These are phyloP conservation scores for Pichia cactophila DNA, from an alignment of 1,139 yeast genomes.

Conservation along the genomic window DNA sequence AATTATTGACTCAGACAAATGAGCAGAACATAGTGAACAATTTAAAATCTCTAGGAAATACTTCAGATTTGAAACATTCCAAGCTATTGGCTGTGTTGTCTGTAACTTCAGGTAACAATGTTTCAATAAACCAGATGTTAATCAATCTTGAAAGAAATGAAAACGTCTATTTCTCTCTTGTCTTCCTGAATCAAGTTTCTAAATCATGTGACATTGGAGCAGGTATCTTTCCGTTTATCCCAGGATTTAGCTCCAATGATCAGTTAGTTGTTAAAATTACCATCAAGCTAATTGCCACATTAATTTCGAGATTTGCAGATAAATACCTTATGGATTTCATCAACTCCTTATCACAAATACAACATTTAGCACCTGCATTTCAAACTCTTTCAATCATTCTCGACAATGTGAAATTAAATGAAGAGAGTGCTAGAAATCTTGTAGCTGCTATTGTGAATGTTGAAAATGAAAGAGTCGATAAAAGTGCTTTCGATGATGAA, in stretches of 20 bases:
- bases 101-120: slow-evolving; percentile 29
- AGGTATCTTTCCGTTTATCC: slow-evolving; percentile 30
- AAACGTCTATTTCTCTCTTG: slow-evolving; percentile 26
- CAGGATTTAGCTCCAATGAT: slow-evolving; percentile 28
- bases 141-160: slow-evolving; percentile 27
- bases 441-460: slow-evolving; percentile 20
- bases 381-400: slow-evolving; percentile 36
- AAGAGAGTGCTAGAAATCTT: slow-evolving; percentile 20
- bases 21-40: slow-evolving; percentile 5
- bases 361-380: slow-evolving; percentile 20
- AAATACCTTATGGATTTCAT: slow-evolving; percentile 32
- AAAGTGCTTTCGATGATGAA: slow-evolving; percentile 22
- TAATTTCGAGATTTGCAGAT: slow-evolving; percentile 35
- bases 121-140: slow-evolving; percentile 30
- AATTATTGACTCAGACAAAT: slow-evolving; percentile 13
- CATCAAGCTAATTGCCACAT: slow-evolving; percentile 47
- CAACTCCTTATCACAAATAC: slow-evolving; percentile 20
- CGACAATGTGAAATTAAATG: slow-evolving; percentile 17
- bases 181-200: slow-evolving; percentile 44
- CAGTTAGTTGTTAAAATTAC: slow-evolving; percentile 39
- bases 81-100: slow-evolving; percentile 39
- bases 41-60: slow-evolving; percentile 14
- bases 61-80: slow-evolving; percentile 19
- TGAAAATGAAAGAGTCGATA: slow-evolving; percentile 4
- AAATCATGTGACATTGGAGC: slow-evolving; percentile 28